Percentiles rank a stretch among this genome's conserved stretches.
phyloP scores from a whole-genome alignment of 139 green algal species.

The Marvania coccoides region DNA sequence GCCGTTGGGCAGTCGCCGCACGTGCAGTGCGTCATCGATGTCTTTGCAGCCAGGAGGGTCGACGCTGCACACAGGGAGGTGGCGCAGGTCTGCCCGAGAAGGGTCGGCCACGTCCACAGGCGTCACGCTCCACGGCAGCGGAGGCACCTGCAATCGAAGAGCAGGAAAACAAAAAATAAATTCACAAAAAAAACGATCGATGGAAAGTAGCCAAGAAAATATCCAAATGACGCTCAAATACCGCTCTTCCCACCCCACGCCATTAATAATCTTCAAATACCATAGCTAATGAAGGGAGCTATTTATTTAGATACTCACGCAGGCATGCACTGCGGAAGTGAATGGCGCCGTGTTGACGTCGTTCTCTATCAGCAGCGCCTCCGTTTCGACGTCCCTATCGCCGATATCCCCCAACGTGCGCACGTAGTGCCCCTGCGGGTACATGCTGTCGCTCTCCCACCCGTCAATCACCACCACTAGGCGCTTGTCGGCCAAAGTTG shows the following conservation, averaged over 20 bases:
- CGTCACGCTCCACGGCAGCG: slow-evolving; percentile 76
- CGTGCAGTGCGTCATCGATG: slow-evolving; percentile 88
- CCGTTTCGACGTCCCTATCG: slow-evolving; percentile 76
- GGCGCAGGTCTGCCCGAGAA: slow-evolving; percentile 51
- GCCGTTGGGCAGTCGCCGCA: slow-evolving; percentile 31
- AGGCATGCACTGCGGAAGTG: slow-evolving; percentile 83
- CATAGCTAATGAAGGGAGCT: no score
- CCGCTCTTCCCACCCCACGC: no score
- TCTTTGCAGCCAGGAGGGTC: slow-evolving; percentile 87
- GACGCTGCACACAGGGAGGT: slow-evolving; percentile 64
- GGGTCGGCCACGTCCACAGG: slow-evolving; percentile 41
- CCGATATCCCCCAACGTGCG: slow-evolving; percentile 73
- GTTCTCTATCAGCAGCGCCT: slow-evolving; percentile 78
- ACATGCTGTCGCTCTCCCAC: slow-evolving; percentile 61
- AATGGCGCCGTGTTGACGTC: slow-evolving; percentile 85
- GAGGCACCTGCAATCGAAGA: no score
- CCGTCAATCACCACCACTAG: slow-evolving; percentile 76
- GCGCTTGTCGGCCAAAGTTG: slow-evolving; percentile 71
- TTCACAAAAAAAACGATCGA: no score
- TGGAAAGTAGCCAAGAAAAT: no score
- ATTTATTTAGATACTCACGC: no score
- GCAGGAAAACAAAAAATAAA: no score
- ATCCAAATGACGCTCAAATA: no score
- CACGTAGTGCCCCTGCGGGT: slow-evolving; percentile 76
- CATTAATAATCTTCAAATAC: no score